Evolutionary conservation across 2,329 filamentous ascomycete genomes (phyloP), one percentile per base, ranked within the genome.

Genomic region (Trichoderma sp.): DNA sequence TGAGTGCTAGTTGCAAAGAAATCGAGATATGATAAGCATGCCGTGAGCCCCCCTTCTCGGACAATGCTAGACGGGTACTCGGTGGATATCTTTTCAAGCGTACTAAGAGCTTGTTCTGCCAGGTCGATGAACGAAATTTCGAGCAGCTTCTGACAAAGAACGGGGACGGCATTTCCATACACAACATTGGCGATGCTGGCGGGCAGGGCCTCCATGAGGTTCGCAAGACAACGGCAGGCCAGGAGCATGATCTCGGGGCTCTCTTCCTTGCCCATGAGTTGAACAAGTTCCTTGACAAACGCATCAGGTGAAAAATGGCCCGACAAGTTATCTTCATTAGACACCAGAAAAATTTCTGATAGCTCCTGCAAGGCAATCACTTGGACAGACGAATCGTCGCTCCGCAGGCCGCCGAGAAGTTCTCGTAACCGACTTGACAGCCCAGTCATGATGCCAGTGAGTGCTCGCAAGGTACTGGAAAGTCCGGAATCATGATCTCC

Each of bases 1-100:
- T 99, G 96, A 2, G 96, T 98, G 79, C 95, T 96, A 0, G 96
- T 99, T 19, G 95, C 92, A 76, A 99, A 99, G 81, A 99, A 99
- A 78, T 99, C 96, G 69, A 99, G 87, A 77, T 96, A 98, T 0
- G 93, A 96, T 72, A 99, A 83, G 76, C 96, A 99, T n/a, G 96
- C 96, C 1, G 93, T 97, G 72, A 99, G 84, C 13, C 96, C 96
- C 60, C 96, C 96, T 81, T 98, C 96, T 63, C 94, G 92, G 56
- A 99, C 96, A 74, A 99, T 99, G 68, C 93, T 94, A 4, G 92
- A 90, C 1, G 96, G 96, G 77, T 97, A 99, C 77, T 99, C 96
- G 68, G 95, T 89, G 0, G 96, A 99, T 61, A 99, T 97, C 81
- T 98, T 99, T 78, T 98, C 94, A 65, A 99, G 84, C 0, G 96